Conservation (phyloP, 371 early-diverging fungal species). For the Caulochytrium protostelioides region DNA sequence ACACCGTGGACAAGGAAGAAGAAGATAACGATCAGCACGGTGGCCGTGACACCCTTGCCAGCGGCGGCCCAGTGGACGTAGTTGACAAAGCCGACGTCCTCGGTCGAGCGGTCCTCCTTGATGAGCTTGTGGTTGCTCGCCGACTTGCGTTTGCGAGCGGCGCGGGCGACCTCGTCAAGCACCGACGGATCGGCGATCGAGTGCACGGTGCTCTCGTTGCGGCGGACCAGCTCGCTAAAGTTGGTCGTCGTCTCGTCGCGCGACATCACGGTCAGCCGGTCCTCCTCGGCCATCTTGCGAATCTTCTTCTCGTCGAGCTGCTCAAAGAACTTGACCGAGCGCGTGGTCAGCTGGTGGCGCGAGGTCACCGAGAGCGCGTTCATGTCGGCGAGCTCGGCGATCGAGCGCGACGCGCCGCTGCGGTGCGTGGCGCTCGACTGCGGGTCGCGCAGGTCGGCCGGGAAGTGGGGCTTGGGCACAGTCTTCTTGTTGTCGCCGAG, state of each 20-base stretch:
- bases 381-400: constrained; percentile 9
- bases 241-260: constrained; percentile 11
- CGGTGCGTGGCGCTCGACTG: too few species aligned
- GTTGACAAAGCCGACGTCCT: constrained; percentile 9
- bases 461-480: too few species aligned
- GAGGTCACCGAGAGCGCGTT: constrained; percentile 10
- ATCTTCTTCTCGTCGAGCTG: constrained; percentile 40
- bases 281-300: constrained; percentile 39
- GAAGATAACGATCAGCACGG: constrained; percentile 10
- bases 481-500: too few species aligned
- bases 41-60: constrained; percentile 12
- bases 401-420: too few species aligned
- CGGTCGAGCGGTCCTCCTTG: constrained; percentile 8
- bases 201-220: constrained; percentile 38
- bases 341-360: constrained; percentile 18
- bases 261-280: constrained; percentile 30
- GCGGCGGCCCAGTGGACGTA: constrained; percentile 9
- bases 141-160: constrained; percentile 1
- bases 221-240: constrained; percentile 24
- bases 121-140: constrained; percentile 3
- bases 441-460: too few species aligned
- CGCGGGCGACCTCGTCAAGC: not conserved
- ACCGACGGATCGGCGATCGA: constrained; percentile 11
- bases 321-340: constrained; percentile 15
- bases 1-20: constrained; percentile 25